These are phyloP conservation scores for Xylaria polymorpha DNA, from an alignment of 2,329 filamentous ascomycete species.

Conservation along the genomic window DNA sequence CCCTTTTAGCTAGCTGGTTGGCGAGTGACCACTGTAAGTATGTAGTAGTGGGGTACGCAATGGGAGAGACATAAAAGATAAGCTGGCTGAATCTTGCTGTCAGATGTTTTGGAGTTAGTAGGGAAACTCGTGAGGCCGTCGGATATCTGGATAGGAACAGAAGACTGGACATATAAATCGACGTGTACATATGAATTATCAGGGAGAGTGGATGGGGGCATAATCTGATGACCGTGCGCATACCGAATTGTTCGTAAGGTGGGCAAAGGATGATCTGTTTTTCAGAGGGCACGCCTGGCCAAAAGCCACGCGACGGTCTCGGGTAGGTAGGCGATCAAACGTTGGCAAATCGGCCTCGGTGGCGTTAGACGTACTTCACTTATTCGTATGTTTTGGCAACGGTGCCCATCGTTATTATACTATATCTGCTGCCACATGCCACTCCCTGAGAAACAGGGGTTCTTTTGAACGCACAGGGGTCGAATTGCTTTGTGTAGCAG, in stretches of 20 bases:
- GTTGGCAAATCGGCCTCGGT: neutral
- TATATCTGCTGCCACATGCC: conserved; percentile 6
- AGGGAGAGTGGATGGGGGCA: neutral
- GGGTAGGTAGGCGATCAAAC: neutral
- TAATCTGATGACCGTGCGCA: neutral
- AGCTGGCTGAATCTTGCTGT: neutral
- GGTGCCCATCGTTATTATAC: conserved; percentile 3
- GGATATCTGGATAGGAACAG: neutral
- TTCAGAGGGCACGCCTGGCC: neutral
- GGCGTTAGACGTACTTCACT: neutral
- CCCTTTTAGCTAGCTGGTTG: neutral
- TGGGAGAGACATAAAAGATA: neutral
- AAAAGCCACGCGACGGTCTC: neutral
- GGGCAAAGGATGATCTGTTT: conserved; percentile 13
- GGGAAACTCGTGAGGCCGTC: neutral
- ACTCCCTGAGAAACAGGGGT: conserved; percentile 14
- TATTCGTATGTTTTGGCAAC: neutral
- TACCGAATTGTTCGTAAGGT: neutral
- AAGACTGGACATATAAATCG: neutral
- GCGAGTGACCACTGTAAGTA: neutral
- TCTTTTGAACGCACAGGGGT: conserved; percentile 12
- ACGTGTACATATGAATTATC: neutral
- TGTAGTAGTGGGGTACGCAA: neutral
- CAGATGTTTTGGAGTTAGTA: neutral
- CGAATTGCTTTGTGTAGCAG: conserved; percentile 9